Evolutionary conservation across 768 basidiomycete genomes (phyloP).

Genomic region (Lactarius quietus): DNA sequence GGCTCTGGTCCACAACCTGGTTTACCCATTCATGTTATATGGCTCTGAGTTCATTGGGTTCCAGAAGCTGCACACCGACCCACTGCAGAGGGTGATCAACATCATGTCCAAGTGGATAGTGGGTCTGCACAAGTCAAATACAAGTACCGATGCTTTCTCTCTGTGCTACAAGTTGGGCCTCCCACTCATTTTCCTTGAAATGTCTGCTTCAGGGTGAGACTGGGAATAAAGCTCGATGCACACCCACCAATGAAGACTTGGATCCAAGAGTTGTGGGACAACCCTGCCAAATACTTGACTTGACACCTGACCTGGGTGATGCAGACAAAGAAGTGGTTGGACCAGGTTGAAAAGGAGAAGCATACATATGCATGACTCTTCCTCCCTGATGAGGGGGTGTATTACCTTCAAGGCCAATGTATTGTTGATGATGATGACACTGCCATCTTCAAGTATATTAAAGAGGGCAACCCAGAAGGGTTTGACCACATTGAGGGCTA

Average conservation of each 20-base stretch:
- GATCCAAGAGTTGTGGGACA: not conserved
- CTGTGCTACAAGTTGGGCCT: not conserved
- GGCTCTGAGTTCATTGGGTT: not conserved
- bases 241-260: not conserved
- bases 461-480: not conserved
- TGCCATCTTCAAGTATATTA: not conserved
- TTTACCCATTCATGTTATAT: not conserved
- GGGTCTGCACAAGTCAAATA: not conserved
- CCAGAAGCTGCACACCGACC: not conserved
- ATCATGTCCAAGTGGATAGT: not conserved
- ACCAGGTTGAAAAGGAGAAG: not conserved
- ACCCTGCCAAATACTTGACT: fast-evolving
- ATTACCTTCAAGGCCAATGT: too few species aligned
- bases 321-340: not conserved
- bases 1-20: not conserved
- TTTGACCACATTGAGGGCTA: too few species aligned
- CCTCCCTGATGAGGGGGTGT: too few species aligned
- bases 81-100: not conserved
- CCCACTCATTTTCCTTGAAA: not conserved
- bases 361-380: not conserved
- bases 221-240: not conserved
- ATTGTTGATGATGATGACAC: not conserved
- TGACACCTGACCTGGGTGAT: not conserved
- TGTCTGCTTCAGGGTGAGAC: not conserved
- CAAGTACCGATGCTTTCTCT: not conserved